Evolutionary conservation across 345 rosid genomes (phyloP).

Genomic region (Crucihimalaya himalaica): DNA sequence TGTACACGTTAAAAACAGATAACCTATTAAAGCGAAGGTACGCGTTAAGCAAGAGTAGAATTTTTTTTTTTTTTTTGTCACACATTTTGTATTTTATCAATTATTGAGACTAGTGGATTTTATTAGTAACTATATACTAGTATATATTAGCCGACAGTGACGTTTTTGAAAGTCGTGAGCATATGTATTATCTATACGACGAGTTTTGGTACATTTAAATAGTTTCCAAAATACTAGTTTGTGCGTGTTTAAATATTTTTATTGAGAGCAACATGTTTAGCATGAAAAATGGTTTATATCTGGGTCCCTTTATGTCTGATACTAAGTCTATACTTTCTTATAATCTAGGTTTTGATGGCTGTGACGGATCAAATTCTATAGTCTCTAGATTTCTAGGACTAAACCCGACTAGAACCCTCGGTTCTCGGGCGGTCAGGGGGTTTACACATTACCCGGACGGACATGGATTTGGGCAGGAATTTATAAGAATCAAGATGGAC

Average conservation of each 20-base stretch:
- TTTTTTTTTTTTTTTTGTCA: not conserved
- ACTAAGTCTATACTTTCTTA: not conserved
- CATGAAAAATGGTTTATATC: constrained; percentile 5
- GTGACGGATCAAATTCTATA: constrained; percentile 57
- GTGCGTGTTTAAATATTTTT: not conserved
- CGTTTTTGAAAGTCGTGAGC: not conserved
- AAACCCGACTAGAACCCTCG: constrained; percentile 37
- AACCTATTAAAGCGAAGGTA: constrained; percentile 50
- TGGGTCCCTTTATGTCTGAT: not conserved
- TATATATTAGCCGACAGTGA: no score
- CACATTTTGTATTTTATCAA: not conserved
- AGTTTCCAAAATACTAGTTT: no score
- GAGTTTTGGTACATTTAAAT: not conserved
- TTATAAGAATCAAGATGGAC: constrained; percentile 30
- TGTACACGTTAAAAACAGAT: constrained; percentile 43
- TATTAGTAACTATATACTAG: no score
- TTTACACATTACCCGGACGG: constrained; percentile 46
- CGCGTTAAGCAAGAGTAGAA: not conserved
- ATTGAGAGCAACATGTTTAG: constrained; percentile 22
- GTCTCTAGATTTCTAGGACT: constrained; percentile 46
- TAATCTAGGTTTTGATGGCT: constrained; percentile 49
- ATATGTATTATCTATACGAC: not conserved
- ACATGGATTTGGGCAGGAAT: constrained; percentile 38
- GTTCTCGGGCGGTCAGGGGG: constrained; percentile 44
- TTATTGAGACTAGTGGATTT: not conserved